Conservation (phyloP, 1,139 yeast species). For the Suhomyces bribrorum region DNA sequence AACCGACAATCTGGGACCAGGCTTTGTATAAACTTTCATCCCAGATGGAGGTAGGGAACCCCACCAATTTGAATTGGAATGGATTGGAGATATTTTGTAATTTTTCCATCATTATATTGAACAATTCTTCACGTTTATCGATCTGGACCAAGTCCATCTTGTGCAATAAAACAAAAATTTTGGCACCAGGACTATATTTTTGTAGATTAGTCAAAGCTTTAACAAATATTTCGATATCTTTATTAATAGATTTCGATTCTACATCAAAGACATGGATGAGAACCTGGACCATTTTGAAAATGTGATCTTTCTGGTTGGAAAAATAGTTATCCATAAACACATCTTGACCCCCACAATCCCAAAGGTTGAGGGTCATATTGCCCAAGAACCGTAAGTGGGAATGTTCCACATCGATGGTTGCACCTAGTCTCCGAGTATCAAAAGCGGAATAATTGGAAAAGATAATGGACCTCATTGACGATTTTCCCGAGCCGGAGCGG, state of each 20-base stretch:
- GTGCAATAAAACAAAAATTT: conserved; percentile 87
- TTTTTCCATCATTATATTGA: conserved; percentile 80
- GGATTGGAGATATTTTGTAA: conserved; percentile 76
- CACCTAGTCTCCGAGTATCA: conserved; percentile 93
- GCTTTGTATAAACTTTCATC: conserved; percentile 95
- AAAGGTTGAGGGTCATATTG: conserved; percentile 88
- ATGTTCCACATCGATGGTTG: conserved; percentile 97
- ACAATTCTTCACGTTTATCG: conserved; percentile 82
- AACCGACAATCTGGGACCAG: conserved; percentile 95
- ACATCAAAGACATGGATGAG: conserved; percentile 95
- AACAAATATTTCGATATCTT: conserved; percentile 89
- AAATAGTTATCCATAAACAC: conserved; percentile 94
- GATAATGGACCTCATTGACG: conserved; percentile 95
- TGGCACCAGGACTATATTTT: conserved; percentile 87
- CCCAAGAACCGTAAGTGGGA: conserved; percentile 91
- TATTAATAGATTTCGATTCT: conserved; percentile 86
- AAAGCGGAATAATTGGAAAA: conserved; percentile 95
- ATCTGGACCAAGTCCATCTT: conserved; percentile 95
- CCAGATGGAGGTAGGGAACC: conserved; percentile 97
- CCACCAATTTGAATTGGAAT: conserved; percentile 75
- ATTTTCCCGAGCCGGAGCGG: conserved; percentile 95
- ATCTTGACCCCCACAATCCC: conserved; percentile 99
- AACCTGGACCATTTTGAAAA: conserved; percentile 96
- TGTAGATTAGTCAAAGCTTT: conserved; percentile 80
- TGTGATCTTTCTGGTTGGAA: conserved; percentile 83